Percentiles rank a stretch among this genome's conserved stretches.
These are phyloP conservation scores for Iberis pinnata DNA, from an alignment of 345 rosid species.

Conservation along the genomic window DNA sequence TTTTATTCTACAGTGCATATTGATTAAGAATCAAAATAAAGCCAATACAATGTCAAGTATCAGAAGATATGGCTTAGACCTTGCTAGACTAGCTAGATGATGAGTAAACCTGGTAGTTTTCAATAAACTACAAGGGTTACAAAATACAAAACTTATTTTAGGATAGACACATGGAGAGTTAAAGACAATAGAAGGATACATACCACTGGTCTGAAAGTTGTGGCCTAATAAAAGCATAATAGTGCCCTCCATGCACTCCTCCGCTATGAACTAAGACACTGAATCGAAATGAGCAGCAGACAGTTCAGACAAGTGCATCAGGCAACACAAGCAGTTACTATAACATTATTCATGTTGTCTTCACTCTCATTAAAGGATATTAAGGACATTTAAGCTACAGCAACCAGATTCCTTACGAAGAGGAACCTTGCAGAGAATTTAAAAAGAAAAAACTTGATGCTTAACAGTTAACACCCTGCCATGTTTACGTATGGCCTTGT, in stretches of 20 bases:
- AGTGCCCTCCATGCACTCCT: conserved; percentile 97
- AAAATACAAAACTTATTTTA: not conserved
- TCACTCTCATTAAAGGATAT: conserved; percentile 5
- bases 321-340: not conserved
- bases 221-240: conserved; percentile 93
- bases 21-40: conserved; percentile 4
- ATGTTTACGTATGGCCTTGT: not conserved
- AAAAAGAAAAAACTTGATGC: conserved; percentile 1
- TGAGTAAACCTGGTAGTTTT: conserved; percentile 8
- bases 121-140: conserved; percentile 1
- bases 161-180: not conserved
- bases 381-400: not conserved
- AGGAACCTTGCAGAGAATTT: not conserved
- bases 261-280: conserved; percentile 98
- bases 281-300: conserved; percentile 24
- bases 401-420: conserved; percentile 4
- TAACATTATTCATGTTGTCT: conserved; percentile 1
- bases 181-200: conserved; percentile 6
- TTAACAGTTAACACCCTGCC: not conserved
- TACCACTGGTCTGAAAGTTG: conserved; percentile 92
- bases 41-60: not conserved
- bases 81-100: conserved; percentile 17
- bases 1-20: conserved; percentile 15
- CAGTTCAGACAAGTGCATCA: conserved; percentile 5
- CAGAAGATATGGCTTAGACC: conserved; percentile 10